Evolutionary conservation across 352 stramenopile species (phyloP), one percentile per base, ranked within the genome.

Genomic region (Globisporangium spinosum): DNA sequence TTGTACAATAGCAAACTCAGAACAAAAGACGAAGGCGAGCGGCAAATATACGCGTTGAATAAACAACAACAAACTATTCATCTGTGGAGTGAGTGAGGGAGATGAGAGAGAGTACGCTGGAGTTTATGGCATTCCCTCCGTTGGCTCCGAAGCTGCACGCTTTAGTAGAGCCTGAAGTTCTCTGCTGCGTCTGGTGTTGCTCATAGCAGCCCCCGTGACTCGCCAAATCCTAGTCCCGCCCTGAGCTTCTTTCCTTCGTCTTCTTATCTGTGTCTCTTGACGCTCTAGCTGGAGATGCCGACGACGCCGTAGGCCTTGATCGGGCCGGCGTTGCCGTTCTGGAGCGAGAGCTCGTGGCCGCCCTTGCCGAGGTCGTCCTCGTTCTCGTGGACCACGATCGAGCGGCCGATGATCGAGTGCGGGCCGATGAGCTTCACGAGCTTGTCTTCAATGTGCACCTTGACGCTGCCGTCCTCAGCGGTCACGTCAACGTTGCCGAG

Each of bases 381-480:
- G 72, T 88, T 85, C 34, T 92, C 96, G 68, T 98, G 96, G 71
- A 99, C 75, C 64, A 98, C 89, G 58, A 99, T 82, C 55, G 93
- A 98, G 65, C 97, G 89, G 69, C 97, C 97, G 76, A 99, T 99
- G 68, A 99, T 94, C 35, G 95, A 99, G 85, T 99, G 97, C 25
- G 97, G 97, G 25, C 97, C 97, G 68, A 99, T 98, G 58, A 99
- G 86, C 79, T 99, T 98, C 61, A 99, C 90, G 61, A 98, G 80
- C 64, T 91, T 89, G 80, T 99, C 97, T 68, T 98, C 88, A 62
- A 99, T 89, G 73, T 98, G 81, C 51, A 99, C 89, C 69, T 86
- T 88, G 66, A 77, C 89, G 43, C 78, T 83, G 75, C 97, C 96
- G 68, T 97, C 83, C 32, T 97, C 95, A 58, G 76, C 71, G 17